A percentile compares a stretch with the other conserved stretches of the same genome.
These are phyloP conservation scores for Alternaria sp. DNA, from an alignment of 2,329 filamentous ascomycete species.

Conservation along the genomic window DNA sequence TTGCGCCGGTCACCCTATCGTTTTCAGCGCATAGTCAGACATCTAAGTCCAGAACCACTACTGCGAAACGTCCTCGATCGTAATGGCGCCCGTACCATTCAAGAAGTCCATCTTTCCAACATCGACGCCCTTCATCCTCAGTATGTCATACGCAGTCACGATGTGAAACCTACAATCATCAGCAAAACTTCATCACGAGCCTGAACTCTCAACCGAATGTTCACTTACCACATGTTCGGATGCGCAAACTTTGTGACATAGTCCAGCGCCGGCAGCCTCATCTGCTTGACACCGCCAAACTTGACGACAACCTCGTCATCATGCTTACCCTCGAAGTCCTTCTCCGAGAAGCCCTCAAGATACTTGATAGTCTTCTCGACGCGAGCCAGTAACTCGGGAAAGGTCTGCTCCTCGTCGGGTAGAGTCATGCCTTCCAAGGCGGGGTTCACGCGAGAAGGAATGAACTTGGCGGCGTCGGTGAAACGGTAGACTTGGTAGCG, in stretches of 20 bases:
- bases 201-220: background rate
- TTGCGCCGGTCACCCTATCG: too few relatives aligned
- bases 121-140: conserved; percentile 66
- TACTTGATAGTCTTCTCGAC: conserved; percentile 56
- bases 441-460: conserved; percentile 48
- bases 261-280: conserved; percentile 51
- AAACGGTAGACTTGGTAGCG: conserved; percentile 57
- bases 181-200: background rate
- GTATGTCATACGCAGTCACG: conserved; percentile 64
- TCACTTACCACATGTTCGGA: conserved; percentile 62
- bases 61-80: background rate
- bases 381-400: conserved; percentile 56
- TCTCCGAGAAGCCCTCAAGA: conserved; percentile 53
- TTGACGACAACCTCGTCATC: conserved; percentile 49
- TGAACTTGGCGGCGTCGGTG: conserved; percentile 52
- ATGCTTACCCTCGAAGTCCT: conserved; percentile 54
- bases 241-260: conserved; percentile 59
- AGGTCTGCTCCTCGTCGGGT: conserved; percentile 56
- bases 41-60: background rate
- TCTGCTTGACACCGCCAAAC: conserved; percentile 31
- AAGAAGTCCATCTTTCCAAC: conserved; percentile 68
- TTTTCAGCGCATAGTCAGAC: background rate
- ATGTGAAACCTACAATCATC: conserved; percentile 61
- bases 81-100: conserved; percentile 25
- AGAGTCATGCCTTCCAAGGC: conserved; percentile 41